Conservation (phyloP, 2,329 filamentous ascomycete species). For the Venturia nashicola region DNA sequence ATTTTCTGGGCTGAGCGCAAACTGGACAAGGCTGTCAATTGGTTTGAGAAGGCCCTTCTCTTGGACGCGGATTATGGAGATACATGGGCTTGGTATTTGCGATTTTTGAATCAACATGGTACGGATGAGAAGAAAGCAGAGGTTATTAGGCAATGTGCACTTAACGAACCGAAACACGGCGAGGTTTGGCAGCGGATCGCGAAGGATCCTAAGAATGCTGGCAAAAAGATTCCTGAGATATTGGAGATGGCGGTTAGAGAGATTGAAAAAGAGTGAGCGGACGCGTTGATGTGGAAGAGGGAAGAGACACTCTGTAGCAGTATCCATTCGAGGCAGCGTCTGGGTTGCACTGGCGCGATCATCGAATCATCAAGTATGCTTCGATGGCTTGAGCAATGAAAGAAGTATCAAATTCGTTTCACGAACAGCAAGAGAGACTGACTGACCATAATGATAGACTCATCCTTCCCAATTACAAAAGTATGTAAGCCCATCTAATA, state of each 20-base stretch:
- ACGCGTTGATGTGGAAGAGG: not conserved
- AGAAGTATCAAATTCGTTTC: no score
- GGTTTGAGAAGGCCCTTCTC: conserved; percentile 94
- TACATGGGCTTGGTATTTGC: conserved; percentile 97
- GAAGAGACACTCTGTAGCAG: not conserved
- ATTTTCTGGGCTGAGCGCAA: conserved; percentile 93
- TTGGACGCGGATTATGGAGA: conserved; percentile 81
- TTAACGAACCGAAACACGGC: conserved; percentile 81
- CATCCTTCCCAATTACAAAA: no score
- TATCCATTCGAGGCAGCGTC: not conserved
- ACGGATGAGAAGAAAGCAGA: conserved; percentile 87
- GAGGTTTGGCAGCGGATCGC: conserved; percentile 80
- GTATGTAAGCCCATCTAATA: no score
- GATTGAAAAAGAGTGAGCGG: conserved; percentile 18
- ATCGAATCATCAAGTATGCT: no score
- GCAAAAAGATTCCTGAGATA: conserved; percentile 65
- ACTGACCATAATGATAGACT: no score
- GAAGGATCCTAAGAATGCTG: conserved; percentile 75
- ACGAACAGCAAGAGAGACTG: no score
- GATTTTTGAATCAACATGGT: conserved; percentile 83
- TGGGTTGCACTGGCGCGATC: no score
- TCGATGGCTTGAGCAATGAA: no score
- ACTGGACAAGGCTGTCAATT: conserved; percentile 86
- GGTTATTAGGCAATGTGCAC: conserved; percentile 65
- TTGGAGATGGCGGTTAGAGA: conserved; percentile 61